Base-by-base conservation (phyloP, 169 alveolate genomes). In the Plasmodium reichenowi region DNA sequence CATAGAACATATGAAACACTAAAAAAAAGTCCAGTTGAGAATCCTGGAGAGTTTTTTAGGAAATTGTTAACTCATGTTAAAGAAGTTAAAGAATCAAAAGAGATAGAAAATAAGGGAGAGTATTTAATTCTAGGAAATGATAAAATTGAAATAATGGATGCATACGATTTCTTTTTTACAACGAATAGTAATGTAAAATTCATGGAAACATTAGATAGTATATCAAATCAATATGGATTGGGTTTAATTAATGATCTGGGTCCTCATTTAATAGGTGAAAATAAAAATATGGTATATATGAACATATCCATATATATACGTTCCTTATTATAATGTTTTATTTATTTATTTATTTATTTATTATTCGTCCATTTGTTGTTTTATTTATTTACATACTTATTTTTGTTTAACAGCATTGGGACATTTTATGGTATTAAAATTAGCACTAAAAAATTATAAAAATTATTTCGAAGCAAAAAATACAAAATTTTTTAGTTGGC, bases 261-360 rank as follows among this genome's bases (percentile, higher is more conserved):
- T 1, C 13, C 89, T 12, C 89, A 76, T 26, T 76, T 47, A 48
- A 66, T 76, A 47, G 89, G 89, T 76, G 5, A 29, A 29, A 29
- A 29, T 29, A 29, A 29, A 29, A 29, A 1, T 29, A 29, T 29
- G 38, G 4, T 0, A 29, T 5, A 29, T 29, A 29, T 29, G 38
- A 2, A 4, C 38, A 29, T 29, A 29, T 29, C 38, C 4, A 29
- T 4, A 29, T 29, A 29, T 29, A 5, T 29, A 29, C 38, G 5
- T 29, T 29, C 38, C 38, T 29, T 29, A 29, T 29, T 29, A 29
- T 29, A 2, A 29, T 29, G 38, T 29, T 20, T 20, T 20, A 20
- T 20, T 20, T 20, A 20, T 20, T 20, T 20, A 20, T 20, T 50
- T 54, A n/a, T 54, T 54, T 54, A n/a, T 29, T 29, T 29, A 29